Evolutionary conservation across 2,329 filamentous ascomycete genomes (phyloP), one percentile per base, ranked within the genome.

Genomic region (Colletotrichum australisinense): DNA sequence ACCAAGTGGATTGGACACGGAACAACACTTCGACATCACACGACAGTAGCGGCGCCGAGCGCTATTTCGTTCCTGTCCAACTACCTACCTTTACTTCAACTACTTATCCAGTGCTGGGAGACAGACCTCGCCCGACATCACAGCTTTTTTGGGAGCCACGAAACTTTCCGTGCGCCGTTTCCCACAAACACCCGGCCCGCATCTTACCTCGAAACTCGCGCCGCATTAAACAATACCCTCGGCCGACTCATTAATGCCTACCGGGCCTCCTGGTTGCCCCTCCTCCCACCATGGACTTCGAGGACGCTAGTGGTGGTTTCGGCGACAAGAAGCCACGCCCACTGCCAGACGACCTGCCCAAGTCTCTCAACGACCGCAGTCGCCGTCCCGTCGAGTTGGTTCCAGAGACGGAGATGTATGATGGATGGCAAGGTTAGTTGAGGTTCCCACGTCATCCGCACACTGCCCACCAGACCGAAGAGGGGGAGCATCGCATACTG

Each of bases 361-460:
- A 90, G 77, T 98, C 95, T 14, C 90, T 99, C 68, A 93, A 99
- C 82, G 97, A 99, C 85, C 91, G 97, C 74, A 90, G 92, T 77
- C 88, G 88, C 78, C 89, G 93, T 42, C 89, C 92, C 4, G 87
- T 86, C 59, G 91, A 92, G 75, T 89, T 92, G 75, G 89, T 93
- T 69, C 88, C 88, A 52, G 97, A 98, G 87, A 98, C 95, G 53
- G 97, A 98, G 87, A 95, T 98, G 86, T 99, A 98, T 83, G 97
- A 99, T 89, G 97, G 95, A 77, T 99, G 97, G 97, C 95, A 98
- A 92, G 96, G 96, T 88, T 77, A 75, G 86, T 85, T 46, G 62
- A 32, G 14, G 11, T 22, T 59, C 59, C 56, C 30, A 65, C 28
- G 67, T 52, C 62, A 63, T 28, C 32, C 35, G 24, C 30, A 42